Conservation (phyloP, 441 rosid genomes). For the Metrosideros polymorpha region DNA sequence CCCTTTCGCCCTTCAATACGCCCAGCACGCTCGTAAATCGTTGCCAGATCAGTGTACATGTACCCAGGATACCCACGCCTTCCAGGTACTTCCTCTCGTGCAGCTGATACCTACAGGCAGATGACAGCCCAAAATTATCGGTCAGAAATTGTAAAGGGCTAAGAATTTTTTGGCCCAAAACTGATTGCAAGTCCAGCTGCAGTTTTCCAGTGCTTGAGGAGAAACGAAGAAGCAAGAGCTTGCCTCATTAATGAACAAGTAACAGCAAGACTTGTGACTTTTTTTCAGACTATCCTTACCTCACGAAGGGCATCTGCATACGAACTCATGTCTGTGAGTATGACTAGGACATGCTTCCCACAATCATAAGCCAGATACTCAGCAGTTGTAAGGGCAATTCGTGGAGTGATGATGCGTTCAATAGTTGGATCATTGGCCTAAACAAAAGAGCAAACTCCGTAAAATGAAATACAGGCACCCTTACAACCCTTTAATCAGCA, state of each 20-base stretch:
- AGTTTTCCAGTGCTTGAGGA: background rate
- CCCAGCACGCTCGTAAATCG: slow-evolving; percentile 97
- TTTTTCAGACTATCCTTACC: slow-evolving; percentile 24
- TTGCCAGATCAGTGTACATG: slow-evolving; percentile 99
- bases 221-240: background rate
- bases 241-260: background rate
- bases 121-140: background rate
- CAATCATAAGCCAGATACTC: slow-evolving; percentile 97
- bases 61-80: slow-evolving; percentile 99
- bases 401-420: slow-evolving; percentile 92
- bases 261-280: background rate
- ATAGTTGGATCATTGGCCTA: slow-evolving; percentile 99
- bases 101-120: slow-evolving; percentile 83
- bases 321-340: slow-evolving; percentile 95
- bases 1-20: slow-evolving; percentile 97
- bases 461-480: background rate
- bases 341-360: slow-evolving; percentile 97
- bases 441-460: background rate
- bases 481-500: background rate
- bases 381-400: slow-evolving; percentile 95
- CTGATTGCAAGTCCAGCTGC: background rate
- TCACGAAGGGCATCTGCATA: slow-evolving; percentile 99
- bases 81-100: slow-evolving; percentile 99
- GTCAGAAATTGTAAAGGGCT: background rate
- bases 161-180: background rate